phyloP scores from a whole-genome alignment of 2,329 filamentous ascomycete genomes.

The Colletotrichum sp. region DNA sequence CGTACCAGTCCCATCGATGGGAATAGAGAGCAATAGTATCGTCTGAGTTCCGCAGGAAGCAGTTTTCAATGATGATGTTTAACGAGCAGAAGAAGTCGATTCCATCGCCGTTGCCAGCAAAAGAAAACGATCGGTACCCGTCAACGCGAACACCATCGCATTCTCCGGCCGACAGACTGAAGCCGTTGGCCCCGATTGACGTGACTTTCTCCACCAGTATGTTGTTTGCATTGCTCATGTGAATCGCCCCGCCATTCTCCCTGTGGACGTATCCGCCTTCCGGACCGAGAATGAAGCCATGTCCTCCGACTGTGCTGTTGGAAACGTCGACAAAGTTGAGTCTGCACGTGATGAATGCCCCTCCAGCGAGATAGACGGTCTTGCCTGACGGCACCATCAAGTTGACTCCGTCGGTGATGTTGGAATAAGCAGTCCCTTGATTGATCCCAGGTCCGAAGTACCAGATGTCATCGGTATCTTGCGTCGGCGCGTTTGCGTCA shows the following conservation, averaged over 20 bases:
- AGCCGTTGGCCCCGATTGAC: constrained; percentile 20
- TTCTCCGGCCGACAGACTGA: constrained; percentile 24
- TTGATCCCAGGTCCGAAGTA: constrained; percentile 32
- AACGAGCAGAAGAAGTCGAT: constrained; percentile 29
- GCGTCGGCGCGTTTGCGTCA: constrained; percentile 17
- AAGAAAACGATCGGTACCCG: constrained; percentile 25
- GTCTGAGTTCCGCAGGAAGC: constrained; percentile 40
- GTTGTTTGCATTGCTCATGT: constrained; percentile 20
- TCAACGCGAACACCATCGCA: constrained; percentile 22
- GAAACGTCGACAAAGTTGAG: constrained; percentile 22
- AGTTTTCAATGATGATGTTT: constrained; percentile 30
- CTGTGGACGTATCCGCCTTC: constrained; percentile 24
- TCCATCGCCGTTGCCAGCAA: constrained; percentile 27
- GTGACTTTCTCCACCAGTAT: constrained; percentile 24
- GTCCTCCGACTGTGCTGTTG: neutral
- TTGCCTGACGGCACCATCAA: constrained; percentile 18
- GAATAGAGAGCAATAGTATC: constrained; percentile 38
- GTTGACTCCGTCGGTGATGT: constrained; percentile 18
- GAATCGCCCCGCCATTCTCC: neutral
- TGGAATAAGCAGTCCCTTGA: constrained; percentile 22
- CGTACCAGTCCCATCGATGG: constrained; percentile 35
- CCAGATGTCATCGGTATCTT: constrained; percentile 17
- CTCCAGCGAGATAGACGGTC: constrained; percentile 21
- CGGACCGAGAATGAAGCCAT: constrained; percentile 23
- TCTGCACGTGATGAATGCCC: constrained; percentile 21